Evolutionary conservation across 139 green algal genomes (phyloP).

Genomic region (Closterium sp.): DNA sequence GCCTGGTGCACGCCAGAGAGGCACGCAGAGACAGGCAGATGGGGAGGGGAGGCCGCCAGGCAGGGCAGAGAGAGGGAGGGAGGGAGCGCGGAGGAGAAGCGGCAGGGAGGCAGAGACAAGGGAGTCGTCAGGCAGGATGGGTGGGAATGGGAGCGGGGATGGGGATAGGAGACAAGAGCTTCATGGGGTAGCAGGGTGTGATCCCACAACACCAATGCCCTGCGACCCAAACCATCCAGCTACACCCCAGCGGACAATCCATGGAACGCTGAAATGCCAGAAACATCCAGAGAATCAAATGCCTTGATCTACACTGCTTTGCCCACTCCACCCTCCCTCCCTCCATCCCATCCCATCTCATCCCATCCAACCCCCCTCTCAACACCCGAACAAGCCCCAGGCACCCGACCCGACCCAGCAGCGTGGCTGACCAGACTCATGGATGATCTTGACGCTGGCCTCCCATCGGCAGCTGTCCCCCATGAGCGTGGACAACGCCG

Average conservation of each 20-base stretch:
- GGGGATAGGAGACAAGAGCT: neutral
- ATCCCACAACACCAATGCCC: too few relatives aligned
- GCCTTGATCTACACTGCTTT: too few relatives aligned
- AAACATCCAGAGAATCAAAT: neutral
- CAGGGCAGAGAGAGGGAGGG: too few relatives aligned
- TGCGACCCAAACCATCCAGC: too few relatives aligned
- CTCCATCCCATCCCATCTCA: too few relatives aligned
- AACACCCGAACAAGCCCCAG: neutral
- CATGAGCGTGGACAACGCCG: constrained; percentile 23
- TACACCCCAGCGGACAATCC: too few relatives aligned
- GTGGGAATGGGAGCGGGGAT: neutral
- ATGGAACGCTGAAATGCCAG: neutral
- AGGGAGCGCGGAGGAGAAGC: too few relatives aligned
- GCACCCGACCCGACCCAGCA: neutral
- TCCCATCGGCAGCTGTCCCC: constrained; percentile 17
- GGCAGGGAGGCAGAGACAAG: too few relatives aligned
- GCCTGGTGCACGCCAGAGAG: neutral
- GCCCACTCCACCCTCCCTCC: neutral
- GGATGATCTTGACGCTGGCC: constrained; percentile 18
- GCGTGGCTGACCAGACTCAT: neutral
- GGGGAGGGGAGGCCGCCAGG: too few relatives aligned
- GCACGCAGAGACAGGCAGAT: too few relatives aligned
- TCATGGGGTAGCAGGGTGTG: neutral
- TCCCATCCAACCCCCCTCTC: neutral
- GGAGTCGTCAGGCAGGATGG: neutral